A percentile compares a stretch with the other conserved stretches of the same genome.
Evolutionary conservation across 305 asterid species (phyloP).

Genomic region (Fraxinus velutina): DNA sequence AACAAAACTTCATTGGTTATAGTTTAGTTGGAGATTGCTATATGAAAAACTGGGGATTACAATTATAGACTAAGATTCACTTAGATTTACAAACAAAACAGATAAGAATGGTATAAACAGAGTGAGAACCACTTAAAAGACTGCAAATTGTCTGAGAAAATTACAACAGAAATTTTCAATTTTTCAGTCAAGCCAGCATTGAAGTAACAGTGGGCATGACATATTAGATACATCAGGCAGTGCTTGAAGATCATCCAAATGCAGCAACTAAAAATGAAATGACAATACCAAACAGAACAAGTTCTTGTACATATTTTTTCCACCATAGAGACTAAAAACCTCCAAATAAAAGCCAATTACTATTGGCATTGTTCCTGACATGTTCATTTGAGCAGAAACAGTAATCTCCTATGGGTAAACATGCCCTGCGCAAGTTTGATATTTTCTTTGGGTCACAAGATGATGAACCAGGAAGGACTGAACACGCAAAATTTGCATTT

Average conservation of each 20-base stretch:
- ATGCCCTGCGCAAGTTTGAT: background rate
- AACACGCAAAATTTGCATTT: background rate
- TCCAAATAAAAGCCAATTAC: background rate
- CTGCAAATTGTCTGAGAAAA: background rate
- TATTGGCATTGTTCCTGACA: background rate
- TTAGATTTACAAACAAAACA: slow-evolving; percentile 1
- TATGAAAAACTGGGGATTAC: slow-evolving; percentile 10
- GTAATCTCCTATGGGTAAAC: background rate
- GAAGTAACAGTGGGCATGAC: background rate
- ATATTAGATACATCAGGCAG: background rate
- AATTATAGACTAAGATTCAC: background rate
- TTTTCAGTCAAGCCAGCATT: background rate
- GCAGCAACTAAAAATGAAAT: background rate
- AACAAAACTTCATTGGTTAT: background rate
- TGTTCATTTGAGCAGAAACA: background rate
- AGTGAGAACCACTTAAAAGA: background rate
- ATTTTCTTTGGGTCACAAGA: background rate
- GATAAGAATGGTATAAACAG: background rate
- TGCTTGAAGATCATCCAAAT: background rate
- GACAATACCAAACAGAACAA: background rate
- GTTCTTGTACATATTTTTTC: background rate
- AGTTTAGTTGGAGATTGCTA: background rate
- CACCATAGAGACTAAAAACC: background rate
- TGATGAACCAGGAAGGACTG: background rate
- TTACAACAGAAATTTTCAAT: background rate